Evolutionary conservation across 2,329 filamentous ascomycete species (phyloP), one percentile per base, ranked within the genome.

Genomic region (Phoma sp.): DNA sequence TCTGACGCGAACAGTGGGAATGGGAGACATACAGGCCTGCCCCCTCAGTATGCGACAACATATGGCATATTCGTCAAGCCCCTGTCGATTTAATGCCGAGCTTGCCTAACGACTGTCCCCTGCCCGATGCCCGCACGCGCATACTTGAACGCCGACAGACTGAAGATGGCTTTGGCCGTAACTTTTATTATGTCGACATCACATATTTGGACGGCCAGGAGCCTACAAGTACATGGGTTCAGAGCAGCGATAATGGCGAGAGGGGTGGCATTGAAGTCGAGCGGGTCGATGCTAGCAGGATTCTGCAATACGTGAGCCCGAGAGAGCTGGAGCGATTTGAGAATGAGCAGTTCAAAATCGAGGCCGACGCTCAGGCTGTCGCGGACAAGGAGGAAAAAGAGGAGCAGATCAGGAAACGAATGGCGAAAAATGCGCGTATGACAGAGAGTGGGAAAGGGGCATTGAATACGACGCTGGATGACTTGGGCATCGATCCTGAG

Each of bases 311-410:
- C 39, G 69, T 73, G 3, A 69, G 65, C 1, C 60, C 59, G 5
- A 48, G 59, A 9, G 70, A 74, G 57, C 57, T 73, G 6, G 69
- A 73, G 36, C 58, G 68, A 7, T 74, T 62, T 35, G 71, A 74
- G 44, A 71, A 72, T 33, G 64, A 63, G 39, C 65, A 71, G 51
- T 72, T 69, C 50, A 55, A 47, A 7, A 54, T 64, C 8, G 66
- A 72, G 44, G 64, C 66, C 0, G 65, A 69, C 45, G 68, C 65
- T 1, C 62, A 70, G 38, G 65, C 60, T 4, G 47, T 61, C 23
- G 62, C 57, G 4, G 38, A 58, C 27, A 55, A 59, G 10, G 60
- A 44, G 13, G 68, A 69, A n/a, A 53, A 56, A 7, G 64, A 69
- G 30, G 62, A 69, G 22, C 42, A 61, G 27, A 51, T 57, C 9